Evolutionary conservation across 2,329 filamentous ascomycete genomes (phyloP), one percentile per base, ranked within the genome.

Genomic region (Bipolaris sorokiniana): DNA sequence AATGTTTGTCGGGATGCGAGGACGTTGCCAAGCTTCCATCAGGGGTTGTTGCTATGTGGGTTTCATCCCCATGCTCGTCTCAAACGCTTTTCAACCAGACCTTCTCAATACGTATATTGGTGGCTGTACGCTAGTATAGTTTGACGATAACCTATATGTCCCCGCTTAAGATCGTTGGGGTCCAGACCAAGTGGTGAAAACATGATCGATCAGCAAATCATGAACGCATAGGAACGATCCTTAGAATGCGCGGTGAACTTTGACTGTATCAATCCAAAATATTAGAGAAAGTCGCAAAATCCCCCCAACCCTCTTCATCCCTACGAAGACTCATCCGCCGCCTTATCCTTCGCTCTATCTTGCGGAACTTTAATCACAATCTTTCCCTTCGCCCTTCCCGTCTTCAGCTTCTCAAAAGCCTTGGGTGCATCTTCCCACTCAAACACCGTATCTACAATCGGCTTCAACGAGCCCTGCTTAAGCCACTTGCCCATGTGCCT

Each of bases 381-480:
- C 76, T 90, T 90, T 0, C 87, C 88, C 59, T 75, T 82, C 1
- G 83, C 79, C 33, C 82, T 79, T 0, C 83, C 82, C 0, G 77
- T 82, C 75, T 83, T 86, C 65, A 89, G 67, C 67, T 80, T 85
- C 69, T 82, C 80, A 72, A 84, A 86, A 1, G 86, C 87, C 66
- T 82, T 80, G 1, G 81, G 79, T 1, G 79, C 82, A 54, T 88
- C 81, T 44, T 85, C 83, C 67, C 86, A 84, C 10, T 79, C 75
- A 64, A 82, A 87, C 1, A 77, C 76, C 56, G 81, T 77, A 66
- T 88, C 87, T 41, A 89, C 73, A 0, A 86, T 78, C 1, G 80
- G 71, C 73, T 80, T 83, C 26, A 90, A 62, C 68, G 84, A 88
- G 1, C 84, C 85, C 63, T 88, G 81, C 22, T 76, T 70, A 72